Evolutionary conservation across 495 filamentous ascomycete species (phyloP).

Genomic region (Penicillium paradoxum): DNA sequence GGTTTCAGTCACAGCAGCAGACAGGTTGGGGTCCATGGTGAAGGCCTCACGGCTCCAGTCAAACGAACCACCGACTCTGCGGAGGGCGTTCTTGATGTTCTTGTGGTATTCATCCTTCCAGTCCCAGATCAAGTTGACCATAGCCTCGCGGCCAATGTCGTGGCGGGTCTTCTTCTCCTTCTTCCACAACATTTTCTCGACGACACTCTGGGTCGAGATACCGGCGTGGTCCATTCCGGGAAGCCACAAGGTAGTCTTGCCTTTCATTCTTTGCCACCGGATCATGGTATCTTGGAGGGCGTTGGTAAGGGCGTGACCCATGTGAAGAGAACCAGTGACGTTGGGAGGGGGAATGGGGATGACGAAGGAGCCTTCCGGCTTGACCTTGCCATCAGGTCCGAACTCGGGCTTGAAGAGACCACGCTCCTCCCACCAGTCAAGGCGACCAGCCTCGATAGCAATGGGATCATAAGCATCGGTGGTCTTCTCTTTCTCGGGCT

Average conservation of each 20-base stretch:
- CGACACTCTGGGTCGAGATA: slow-evolving; percentile 71
- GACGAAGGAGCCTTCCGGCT: slow-evolving; percentile 64
- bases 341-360: slow-evolving; percentile 76
- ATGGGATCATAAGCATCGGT: slow-evolving; percentile 54
- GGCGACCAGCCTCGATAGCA: slow-evolving; percentile 51
- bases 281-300: slow-evolving; percentile 73
- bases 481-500: slow-evolving; percentile 50
- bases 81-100: slow-evolving; percentile 55
- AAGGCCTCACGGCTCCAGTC: slow-evolving; percentile 68
- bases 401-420: slow-evolving; percentile 73
- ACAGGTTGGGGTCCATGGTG: slow-evolving; percentile 65
- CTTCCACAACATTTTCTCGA: slow-evolving; percentile 72
- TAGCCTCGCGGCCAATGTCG: slow-evolving; percentile 58
- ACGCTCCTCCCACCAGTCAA: slow-evolving; percentile 58
- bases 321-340: slow-evolving; percentile 65
- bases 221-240: slow-evolving; percentile 75
- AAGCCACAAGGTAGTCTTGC: slow-evolving; percentile 64
- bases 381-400: slow-evolving; percentile 57
- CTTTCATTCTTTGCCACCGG: slow-evolving; percentile 62
- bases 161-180: slow-evolving; percentile 59
- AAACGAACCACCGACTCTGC: slow-evolving; percentile 56
- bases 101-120: slow-evolving; percentile 69
- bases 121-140: slow-evolving; percentile 57
- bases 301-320: slow-evolving; percentile 64
- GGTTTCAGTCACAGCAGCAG: slow-evolving; percentile 64